phyloP scores from a whole-genome alignment of 805 yeast genomes.

The Pichia gijzeniarum region DNA sequence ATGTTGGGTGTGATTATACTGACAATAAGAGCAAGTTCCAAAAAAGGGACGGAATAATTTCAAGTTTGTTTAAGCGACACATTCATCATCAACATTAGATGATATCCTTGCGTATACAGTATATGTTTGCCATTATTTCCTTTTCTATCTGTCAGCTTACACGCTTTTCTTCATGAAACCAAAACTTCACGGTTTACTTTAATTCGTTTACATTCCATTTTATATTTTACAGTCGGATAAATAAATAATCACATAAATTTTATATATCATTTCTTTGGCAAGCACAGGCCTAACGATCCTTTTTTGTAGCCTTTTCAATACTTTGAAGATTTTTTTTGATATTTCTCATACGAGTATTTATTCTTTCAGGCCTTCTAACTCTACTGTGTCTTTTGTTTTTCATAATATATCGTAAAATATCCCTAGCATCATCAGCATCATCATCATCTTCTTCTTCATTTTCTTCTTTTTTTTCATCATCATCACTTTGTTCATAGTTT shows the following conservation, averaged over 20 bases:
- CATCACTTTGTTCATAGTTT: background rate
- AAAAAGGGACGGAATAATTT: slow-evolving; percentile 24
- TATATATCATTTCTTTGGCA: background rate
- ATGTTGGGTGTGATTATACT: slow-evolving; percentile 43
- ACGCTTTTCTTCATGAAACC: no score
- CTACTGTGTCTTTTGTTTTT: slow-evolving; percentile 2
- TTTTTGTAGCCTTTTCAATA: slow-evolving; percentile 5
- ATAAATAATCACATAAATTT: background rate
- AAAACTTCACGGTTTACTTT: no score
- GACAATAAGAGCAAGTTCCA: slow-evolving; percentile 26
- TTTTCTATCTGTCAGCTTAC: no score
- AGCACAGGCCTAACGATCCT: background rate
- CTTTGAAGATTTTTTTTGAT: slow-evolving; percentile 4
- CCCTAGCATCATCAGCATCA: slow-evolving; percentile 6
- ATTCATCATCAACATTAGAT: slow-evolving; percentile 8
- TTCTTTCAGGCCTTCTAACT: no score
- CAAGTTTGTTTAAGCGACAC: slow-evolving; percentile 19
- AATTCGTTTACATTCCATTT: no score
- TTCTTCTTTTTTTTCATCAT: slow-evolving; percentile 1
- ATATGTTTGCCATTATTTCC: no score
- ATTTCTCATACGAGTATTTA: no score
- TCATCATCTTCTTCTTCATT: slow-evolving; percentile 3
- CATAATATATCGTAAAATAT: slow-evolving; percentile 6
- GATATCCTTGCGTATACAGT: background rate
- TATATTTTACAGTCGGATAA: background rate